Base-by-base conservation (phyloP, 306 rosid species). In the Gillenia trifoliata region DNA sequence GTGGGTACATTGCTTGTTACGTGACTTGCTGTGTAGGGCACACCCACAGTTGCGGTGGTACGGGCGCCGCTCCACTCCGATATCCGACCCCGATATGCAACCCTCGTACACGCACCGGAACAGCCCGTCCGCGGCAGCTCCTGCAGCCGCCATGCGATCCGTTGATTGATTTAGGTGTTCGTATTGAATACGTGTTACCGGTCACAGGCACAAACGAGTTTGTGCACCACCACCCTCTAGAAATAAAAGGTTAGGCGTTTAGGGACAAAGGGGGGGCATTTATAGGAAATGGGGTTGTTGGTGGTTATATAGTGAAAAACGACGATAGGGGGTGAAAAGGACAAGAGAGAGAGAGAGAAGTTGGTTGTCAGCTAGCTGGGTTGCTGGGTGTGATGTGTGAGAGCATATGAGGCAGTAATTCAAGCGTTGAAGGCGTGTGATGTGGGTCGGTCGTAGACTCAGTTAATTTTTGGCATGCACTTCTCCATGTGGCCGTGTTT, bases 41-140 rank as follows among this genome's bases (percentile, higher is more conserved):
- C 84, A 81, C 4, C 67, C 59, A 19, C 84, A 81, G 78, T 81
- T 81, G 41, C 71, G 70, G 63, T 81, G 97, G 84, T 91, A 89
- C 29, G 97, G 97, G 71, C 94, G 84, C 60, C 92, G 23, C 25
- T 87, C 87, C 55, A 83, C 70, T 33, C 79, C 85, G 31, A n/a
- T 71, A 69, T 89, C 90, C 55, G 73, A 65, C 49, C 76, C 25
- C 11, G 89, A 82, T 29, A 89, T 68, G 66, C 94, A 84, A 75
- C 89, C 94, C 80, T 86, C 84, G 79, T 77, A 87, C n/a, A 80
- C 86, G 31, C 85, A 71, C 81, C 82, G 65, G 73, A 83, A 79
- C 0, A 83, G 5, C 4, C 81, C 81, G 15, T 77, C 82, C 16
- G 66, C 80, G 19, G 77, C 78, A 28, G 74, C 71, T 19, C 72